phyloP scores from a whole-genome alignment of 2,329 filamentous ascomycete species.

The Pseudocercospora macadamiae region DNA sequence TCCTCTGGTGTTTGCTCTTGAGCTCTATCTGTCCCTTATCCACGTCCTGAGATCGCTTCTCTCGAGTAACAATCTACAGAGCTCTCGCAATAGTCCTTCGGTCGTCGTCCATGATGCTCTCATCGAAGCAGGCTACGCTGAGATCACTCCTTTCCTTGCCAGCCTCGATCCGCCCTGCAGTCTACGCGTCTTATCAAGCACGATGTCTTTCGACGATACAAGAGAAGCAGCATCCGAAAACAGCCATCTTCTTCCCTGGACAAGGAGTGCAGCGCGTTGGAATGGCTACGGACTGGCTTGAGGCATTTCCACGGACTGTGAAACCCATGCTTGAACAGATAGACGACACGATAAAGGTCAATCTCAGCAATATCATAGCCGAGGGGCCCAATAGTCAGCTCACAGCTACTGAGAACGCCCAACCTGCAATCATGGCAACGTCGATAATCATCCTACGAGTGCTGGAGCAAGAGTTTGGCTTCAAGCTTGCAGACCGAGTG shows the following conservation, averaged over 20 bases:
- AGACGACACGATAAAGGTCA: constrained; percentile 73
- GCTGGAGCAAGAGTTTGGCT: constrained; percentile 81
- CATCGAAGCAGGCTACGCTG: background rate
- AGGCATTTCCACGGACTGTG: constrained; percentile 79
- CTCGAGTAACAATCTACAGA: too few species aligned
- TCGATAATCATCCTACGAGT: constrained; percentile 87
- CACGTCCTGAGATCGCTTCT: background rate
- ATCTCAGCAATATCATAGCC: constrained; percentile 76
- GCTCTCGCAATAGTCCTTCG: too few species aligned
- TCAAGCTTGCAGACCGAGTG: constrained; percentile 69
- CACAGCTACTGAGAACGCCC: constrained; percentile 82
- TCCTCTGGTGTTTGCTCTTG: background rate
- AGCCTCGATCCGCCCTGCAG: constrained; percentile 30
- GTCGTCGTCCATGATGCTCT: constrained; percentile 6
- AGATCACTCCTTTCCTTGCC: constrained; percentile 33
- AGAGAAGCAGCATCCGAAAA: constrained; percentile 33
- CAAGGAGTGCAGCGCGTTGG: constrained; percentile 43
- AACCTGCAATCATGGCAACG: constrained; percentile 95
- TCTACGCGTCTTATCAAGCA: constrained; percentile 29
- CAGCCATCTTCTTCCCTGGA: constrained; percentile 45
- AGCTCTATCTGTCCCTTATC: background rate
- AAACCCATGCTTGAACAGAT: constrained; percentile 81
- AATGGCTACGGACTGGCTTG: constrained; percentile 70
- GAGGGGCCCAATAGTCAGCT: constrained; percentile 76
- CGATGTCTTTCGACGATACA: constrained; percentile 30